Conservation (phyloP, 768 basidiomycete genomes). For the Auricularia heimuer region DNA sequence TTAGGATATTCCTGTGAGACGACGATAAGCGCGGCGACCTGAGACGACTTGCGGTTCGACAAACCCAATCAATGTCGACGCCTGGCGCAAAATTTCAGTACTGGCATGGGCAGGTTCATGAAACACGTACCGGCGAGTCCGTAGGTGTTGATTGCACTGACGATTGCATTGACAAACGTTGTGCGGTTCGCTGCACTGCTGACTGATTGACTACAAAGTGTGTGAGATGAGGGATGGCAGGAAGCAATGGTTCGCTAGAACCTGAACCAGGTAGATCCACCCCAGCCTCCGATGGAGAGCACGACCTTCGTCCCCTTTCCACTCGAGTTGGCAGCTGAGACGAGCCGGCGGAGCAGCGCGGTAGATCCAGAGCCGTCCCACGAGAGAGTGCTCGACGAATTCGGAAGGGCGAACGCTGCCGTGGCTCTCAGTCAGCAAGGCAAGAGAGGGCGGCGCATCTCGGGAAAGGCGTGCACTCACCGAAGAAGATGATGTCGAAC, state of each 20-base stretch:
- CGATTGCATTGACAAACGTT: slow-evolving; percentile 48
- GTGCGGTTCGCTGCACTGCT: slow-evolving; percentile 39
- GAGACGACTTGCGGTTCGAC: neutral
- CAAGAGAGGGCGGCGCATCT: slow-evolving; percentile 3
- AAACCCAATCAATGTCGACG: slow-evolving; percentile 55
- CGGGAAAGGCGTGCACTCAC: slow-evolving; percentile 23
- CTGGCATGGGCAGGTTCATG: neutral
- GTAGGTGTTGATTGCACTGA: slow-evolving; percentile 45
- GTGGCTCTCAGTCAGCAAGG: slow-evolving; percentile 8
- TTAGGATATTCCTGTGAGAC: slow-evolving; percentile 60
- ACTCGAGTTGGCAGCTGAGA: slow-evolving; percentile 43
- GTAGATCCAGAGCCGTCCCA: slow-evolving; percentile 41
- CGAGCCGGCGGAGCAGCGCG: slow-evolving; percentile 45
- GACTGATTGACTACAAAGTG: slow-evolving; percentile 35
- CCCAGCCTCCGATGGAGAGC: slow-evolving; percentile 66
- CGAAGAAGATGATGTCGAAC: slow-evolving; percentile 60
- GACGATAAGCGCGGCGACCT: too few species aligned
- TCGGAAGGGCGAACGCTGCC: slow-evolving; percentile 64
- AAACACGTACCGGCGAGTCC: slow-evolving; percentile 43
- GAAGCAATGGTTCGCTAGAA: neutral
- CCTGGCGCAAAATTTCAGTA: slow-evolving; percentile 12
- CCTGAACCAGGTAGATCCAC: slow-evolving; percentile 58
- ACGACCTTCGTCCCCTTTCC: slow-evolving; percentile 54
- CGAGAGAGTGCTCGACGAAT: slow-evolving; percentile 39
- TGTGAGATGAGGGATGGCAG: neutral